Percentiles rank a stretch among this genome's conserved stretches.
These are phyloP conservation scores for Agaricus subrufescens DNA, from an alignment of 768 basidiomycete species.

Conservation along the genomic window DNA sequence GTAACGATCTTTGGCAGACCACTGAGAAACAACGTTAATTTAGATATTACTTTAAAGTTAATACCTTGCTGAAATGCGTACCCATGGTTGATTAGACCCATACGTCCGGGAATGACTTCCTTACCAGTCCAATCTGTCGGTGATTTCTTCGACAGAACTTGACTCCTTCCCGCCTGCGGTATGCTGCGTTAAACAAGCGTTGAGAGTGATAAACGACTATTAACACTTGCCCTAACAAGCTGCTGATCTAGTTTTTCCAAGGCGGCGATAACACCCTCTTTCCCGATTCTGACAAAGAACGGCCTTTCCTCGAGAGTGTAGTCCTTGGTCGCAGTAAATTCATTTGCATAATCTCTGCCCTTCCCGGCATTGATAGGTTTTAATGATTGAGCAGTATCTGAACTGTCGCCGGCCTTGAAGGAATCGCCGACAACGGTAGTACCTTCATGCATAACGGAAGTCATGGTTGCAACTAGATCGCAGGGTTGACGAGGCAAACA, in stretches of 20 bases:
- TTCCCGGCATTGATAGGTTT: slow-evolving; percentile 4
- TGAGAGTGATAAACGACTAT: background rate
- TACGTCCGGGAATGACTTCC: slow-evolving; percentile 65
- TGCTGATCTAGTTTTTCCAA: slow-evolving; percentile 65
- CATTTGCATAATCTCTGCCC: slow-evolving; percentile 17
- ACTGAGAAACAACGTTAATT: slow-evolving; percentile 24
- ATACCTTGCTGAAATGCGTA: slow-evolving; percentile 12
- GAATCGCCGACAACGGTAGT: slow-evolving; percentile 41
- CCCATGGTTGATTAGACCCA: slow-evolving; percentile 77
- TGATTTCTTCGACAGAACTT: slow-evolving; percentile 61
- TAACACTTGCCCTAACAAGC: slow-evolving; percentile 41
- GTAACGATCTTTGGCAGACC: slow-evolving; percentile 75
- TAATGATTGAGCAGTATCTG: slow-evolving; percentile 7
- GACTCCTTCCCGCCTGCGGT: slow-evolving; percentile 48
- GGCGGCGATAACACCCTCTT: slow-evolving; percentile 63
- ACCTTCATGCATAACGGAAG: slow-evolving; percentile 36
- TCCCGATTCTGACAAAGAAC: slow-evolving; percentile 67
- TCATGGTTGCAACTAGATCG: slow-evolving; percentile 17
- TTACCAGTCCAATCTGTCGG: slow-evolving; percentile 69
- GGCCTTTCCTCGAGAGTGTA: slow-evolving; percentile 53
- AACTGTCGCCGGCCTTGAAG: slow-evolving; percentile 20
- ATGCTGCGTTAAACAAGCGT: slow-evolving; percentile 5
- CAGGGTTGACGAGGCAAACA: too few species aligned
- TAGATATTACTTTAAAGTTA: background rate
- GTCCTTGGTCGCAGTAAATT: slow-evolving; percentile 44